These are phyloP conservation scores for Phylloboletellus chloephorus DNA, from an alignment of 1,284 basidiomycete species.

Conservation along the genomic window DNA sequence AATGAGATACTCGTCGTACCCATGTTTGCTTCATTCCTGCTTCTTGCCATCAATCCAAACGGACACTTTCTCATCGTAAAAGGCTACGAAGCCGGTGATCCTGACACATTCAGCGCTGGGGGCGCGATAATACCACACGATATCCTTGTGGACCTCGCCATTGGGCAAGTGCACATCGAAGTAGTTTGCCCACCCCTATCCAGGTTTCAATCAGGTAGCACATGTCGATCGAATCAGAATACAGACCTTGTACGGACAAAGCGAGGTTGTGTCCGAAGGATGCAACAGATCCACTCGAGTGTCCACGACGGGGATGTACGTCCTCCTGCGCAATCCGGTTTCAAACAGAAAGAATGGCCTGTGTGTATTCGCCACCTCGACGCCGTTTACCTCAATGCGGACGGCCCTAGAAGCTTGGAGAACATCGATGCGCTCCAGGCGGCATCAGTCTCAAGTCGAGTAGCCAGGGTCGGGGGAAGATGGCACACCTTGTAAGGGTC, in stretches of 20 bases:
- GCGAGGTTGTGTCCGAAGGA: conserved; percentile 42
- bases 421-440: conserved; percentile 48
- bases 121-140: conserved; percentile 61
- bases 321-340: conserved; percentile 50
- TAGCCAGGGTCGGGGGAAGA: too few species aligned
- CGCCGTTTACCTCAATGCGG: conserved; percentile 53
- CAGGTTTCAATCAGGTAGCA: conserved; percentile 1
- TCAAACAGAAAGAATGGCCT: conserved; percentile 54
- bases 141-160: conserved; percentile 41
- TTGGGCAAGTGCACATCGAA: conserved; percentile 46
- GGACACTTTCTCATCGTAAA: conserved; percentile 64
- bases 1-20: not conserved
- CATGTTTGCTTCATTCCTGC: conserved; percentile 28
- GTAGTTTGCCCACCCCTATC: conserved; percentile 56
- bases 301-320: conserved; percentile 58
- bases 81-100: conserved; percentile 52
- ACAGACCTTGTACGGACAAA: conserved; percentile 61
- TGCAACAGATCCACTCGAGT: conserved; percentile 47
- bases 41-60: conserved; percentile 59
- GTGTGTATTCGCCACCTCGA: conserved; percentile 56
- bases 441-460: not conserved
- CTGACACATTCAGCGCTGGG: conserved; percentile 46
- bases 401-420: conserved; percentile 56
- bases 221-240: not conserved
- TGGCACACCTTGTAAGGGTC: conserved; percentile 59